Base-by-base conservation (phyloP, 2,329 filamentous ascomycete genomes). In the Tolypocladium cylindrosporum region DNA sequence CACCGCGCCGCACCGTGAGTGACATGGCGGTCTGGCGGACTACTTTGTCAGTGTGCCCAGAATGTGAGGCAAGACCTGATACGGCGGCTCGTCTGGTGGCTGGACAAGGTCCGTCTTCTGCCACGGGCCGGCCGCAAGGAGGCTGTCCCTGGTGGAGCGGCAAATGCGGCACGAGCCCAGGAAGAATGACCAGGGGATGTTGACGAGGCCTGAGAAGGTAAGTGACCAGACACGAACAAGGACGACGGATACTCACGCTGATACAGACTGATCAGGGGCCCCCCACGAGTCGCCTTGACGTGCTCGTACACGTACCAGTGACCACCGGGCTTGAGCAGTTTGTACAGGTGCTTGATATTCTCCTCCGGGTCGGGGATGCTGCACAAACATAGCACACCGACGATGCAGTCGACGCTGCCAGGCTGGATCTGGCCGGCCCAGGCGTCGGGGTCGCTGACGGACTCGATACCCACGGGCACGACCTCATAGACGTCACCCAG, bases 271-370 rank as follows among this genome's bases (percentile, higher is more conserved):
- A 83, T 72, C 31, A 70, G 65, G 64, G 72, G 71, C 7, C 73
- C 74, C 11, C 71, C 72, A 5, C 68, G 63, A 50, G 71, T 70
- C 55, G 68, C 69, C 57, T 69, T 66, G 43, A 87, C 81, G 64
- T 87, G 84, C 72, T 87, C 84, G 62, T 79, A 86, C 1, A 83
- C 76, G 60, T 85, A 83, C 83, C 83, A 86, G 42, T 79, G 72
- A 0, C 84, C 84, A 6, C 84, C 84, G 6, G 80, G 79, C 70
- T 83, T 85, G 59, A 87, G 73, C 56, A 80, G 78, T 39, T 74
- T 70, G 67, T 85, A 86, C 37, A 87, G 68, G 61, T 79, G 76
- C 58, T 69, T 70, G 60, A 84, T 77, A 59, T 85, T 82, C 62
- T 72, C 70, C 64, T 81, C 72, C 4, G 82, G 83, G 3, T 83